A percentile compares a stretch with the other conserved stretches of the same genome.
These are phyloP conservation scores for Ophiostoma himal-ulmi DNA, from an alignment of 2,329 filamentous ascomycete species.

Conservation along the genomic window DNA sequence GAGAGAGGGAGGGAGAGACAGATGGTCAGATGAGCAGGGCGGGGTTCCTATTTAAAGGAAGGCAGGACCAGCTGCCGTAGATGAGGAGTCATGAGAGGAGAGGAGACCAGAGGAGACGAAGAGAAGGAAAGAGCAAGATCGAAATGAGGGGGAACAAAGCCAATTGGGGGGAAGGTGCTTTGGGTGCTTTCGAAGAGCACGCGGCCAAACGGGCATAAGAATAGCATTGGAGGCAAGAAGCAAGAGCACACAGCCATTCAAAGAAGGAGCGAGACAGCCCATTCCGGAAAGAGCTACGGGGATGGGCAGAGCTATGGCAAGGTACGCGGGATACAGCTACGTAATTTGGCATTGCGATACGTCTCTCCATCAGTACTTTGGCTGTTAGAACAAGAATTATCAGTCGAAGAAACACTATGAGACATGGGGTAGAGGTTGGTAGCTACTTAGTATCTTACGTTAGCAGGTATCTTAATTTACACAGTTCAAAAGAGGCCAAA, in stretches of 20 bases:
- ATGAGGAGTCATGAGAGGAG: background rate
- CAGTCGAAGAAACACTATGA: background rate
- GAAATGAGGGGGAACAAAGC: slow-evolving; percentile 22
- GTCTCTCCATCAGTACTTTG: background rate
- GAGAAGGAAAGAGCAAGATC: slow-evolving; percentile 12
- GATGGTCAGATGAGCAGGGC: slow-evolving; percentile 16
- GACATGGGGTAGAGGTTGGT: background rate
- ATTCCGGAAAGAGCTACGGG: slow-evolving; percentile 16
- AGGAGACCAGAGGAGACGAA: background rate
- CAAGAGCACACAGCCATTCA: background rate
- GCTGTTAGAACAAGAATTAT: background rate
- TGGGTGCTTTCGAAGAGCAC: slow-evolving; percentile 12
- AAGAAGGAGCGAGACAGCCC: slow-evolving; percentile 17
- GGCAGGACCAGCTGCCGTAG: background rate
- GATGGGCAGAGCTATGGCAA: slow-evolving; percentile 5
- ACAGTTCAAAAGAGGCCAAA: background rate
- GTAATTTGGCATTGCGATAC: background rate
- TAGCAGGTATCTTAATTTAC: too few species aligned
- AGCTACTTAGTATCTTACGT: background rate
- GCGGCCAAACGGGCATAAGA: background rate
- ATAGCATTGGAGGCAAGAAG: background rate
- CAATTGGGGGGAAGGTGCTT: slow-evolving; percentile 14
- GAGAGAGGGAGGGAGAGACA: slow-evolving; percentile 1
- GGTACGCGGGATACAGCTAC: slow-evolving; percentile 8
- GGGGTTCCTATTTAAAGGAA: slow-evolving; percentile 22